These are phyloP conservation scores for Dissophora ornata DNA, from an alignment of 192 early-diverging fungal genomes.

Conservation along the genomic window DNA sequence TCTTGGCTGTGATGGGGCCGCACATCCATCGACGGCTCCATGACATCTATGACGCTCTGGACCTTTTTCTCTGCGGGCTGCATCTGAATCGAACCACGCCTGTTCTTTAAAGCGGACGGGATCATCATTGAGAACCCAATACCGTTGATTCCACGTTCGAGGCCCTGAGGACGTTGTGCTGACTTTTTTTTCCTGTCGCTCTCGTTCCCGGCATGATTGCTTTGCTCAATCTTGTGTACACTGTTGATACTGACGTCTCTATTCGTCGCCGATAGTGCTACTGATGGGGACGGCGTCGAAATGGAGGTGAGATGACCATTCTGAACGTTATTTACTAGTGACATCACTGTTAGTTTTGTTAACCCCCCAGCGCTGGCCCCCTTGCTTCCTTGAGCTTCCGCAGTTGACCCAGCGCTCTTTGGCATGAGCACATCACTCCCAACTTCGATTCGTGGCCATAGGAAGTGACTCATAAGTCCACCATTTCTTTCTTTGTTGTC, in stretches of 20 bases:
- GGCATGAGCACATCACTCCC: constrained; percentile 1
- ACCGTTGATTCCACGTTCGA: neutral
- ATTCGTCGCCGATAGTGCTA: constrained; percentile 4
- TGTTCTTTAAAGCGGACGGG: neutral
- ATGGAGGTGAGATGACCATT: neutral
- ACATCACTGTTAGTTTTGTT: neutral
- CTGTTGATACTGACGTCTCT: constrained; percentile 26
- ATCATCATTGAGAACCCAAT: neutral
- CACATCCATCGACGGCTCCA: constrained; percentile 7
- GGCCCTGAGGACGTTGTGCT: neutral
- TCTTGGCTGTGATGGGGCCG: constrained; percentile 2
- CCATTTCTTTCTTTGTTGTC: constrained; percentile 19
- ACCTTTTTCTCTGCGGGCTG: neutral
- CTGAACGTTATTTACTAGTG: neutral
- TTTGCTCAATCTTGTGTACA: neutral
- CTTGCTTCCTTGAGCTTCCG: neutral
- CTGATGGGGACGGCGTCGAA: neutral
- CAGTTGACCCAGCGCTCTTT: neutral
- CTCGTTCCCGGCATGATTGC: neutral
- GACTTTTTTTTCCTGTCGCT: neutral
- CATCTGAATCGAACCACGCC: constrained; percentile 5
- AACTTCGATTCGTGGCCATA: constrained; percentile 5
- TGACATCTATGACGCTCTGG: constrained; percentile 3
- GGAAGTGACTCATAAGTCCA: constrained; percentile 22
- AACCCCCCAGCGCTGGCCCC: neutral